Conservation (phyloP, 257 asterid genomes). For the Ehretia macrophylla region DNA sequence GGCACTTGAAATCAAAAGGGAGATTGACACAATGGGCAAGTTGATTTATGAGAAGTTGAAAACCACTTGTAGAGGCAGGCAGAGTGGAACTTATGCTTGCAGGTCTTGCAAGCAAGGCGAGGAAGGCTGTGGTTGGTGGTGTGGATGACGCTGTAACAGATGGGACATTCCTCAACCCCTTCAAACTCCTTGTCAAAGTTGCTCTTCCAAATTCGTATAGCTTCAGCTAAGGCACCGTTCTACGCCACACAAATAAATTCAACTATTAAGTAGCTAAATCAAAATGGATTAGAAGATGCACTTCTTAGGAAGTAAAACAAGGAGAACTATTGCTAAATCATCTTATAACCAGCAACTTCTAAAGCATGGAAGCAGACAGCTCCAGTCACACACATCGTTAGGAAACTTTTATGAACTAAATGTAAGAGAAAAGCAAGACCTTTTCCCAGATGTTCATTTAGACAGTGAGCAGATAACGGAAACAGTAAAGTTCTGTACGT, state of each 20-base stretch:
- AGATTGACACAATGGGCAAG: slow-evolving; percentile 96
- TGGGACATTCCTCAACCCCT: slow-evolving; percentile 99
- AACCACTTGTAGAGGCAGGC: slow-evolving; percentile 99
- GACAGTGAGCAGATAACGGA: too few relatives aligned
- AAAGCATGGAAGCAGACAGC: background rate
- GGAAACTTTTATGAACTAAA: too few relatives aligned
- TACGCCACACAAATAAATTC: slow-evolving; percentile 27
- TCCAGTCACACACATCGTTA: background rate
- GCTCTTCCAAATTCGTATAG: slow-evolving; percentile 89
- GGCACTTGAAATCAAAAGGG: slow-evolving; percentile 56
- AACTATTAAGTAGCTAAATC: background rate
- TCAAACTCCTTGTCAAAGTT: slow-evolving; percentile 97
- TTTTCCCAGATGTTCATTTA: too few relatives aligned
- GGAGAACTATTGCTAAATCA: background rate
- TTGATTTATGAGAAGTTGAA: slow-evolving; percentile 97
- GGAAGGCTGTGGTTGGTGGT: slow-evolving; percentile 91
- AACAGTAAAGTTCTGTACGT: too few relatives aligned
- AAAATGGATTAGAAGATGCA: background rate
- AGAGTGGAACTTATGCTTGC: slow-evolving; percentile 96
- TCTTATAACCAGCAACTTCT: background rate
- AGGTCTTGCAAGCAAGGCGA: slow-evolving; percentile 95
- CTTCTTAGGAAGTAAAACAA: background rate
- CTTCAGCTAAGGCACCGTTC: slow-evolving; percentile 99
- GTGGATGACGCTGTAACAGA: slow-evolving; percentile 94
- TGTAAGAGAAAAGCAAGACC: too few relatives aligned